phyloP scores from a whole-genome alignment of 345 rosid species.

The Gossypioides kirkii region DNA sequence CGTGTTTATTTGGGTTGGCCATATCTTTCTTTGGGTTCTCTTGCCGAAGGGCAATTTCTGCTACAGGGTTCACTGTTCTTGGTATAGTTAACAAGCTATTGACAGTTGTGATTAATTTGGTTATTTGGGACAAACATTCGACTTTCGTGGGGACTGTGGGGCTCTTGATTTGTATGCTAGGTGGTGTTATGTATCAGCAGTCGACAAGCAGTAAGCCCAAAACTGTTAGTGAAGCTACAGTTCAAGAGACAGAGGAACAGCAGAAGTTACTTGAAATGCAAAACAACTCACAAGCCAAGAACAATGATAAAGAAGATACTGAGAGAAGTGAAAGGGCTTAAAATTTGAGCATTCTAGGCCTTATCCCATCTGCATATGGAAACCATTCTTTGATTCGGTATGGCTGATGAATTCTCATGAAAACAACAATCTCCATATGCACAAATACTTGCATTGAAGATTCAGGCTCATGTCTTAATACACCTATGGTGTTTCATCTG shows the following conservation, averaged over 20 bases:
- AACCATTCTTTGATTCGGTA: not conserved
- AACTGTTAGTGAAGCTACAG: conserved; percentile 35
- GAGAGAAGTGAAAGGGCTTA: conserved; percentile 24
- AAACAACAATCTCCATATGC: not conserved
- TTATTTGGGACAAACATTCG: conserved; percentile 95
- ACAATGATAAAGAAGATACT: conserved; percentile 25
- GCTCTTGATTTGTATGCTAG: conserved; percentile 81
- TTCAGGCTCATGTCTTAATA: not conserved
- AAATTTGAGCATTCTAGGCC: not conserved
- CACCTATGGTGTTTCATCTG: not conserved
- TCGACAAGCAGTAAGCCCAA: conserved; percentile 69
- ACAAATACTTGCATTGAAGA: not conserved
- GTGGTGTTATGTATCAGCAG: conserved; percentile 92
- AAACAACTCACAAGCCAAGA: conserved; percentile 30
- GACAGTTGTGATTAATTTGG: conserved; percentile 80
- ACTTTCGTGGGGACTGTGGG: conserved; percentile 74
- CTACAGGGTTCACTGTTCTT: conserved; percentile 97
- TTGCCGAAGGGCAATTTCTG: conserved; percentile 87
- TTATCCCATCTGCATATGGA: not conserved
- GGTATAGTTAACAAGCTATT: conserved; percentile 91
- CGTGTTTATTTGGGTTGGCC: conserved; percentile 80
- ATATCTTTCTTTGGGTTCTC: conserved; percentile 98
- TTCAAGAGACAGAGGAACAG: conserved; percentile 49
- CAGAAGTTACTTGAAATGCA: conserved; percentile 73
- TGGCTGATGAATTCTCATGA: conserved; percentile 4